Evolutionary conservation across 2,329 filamentous ascomycete genomes (phyloP), one percentile per base, ranked within the genome.

Genomic region (Xylogone sp.): DNA sequence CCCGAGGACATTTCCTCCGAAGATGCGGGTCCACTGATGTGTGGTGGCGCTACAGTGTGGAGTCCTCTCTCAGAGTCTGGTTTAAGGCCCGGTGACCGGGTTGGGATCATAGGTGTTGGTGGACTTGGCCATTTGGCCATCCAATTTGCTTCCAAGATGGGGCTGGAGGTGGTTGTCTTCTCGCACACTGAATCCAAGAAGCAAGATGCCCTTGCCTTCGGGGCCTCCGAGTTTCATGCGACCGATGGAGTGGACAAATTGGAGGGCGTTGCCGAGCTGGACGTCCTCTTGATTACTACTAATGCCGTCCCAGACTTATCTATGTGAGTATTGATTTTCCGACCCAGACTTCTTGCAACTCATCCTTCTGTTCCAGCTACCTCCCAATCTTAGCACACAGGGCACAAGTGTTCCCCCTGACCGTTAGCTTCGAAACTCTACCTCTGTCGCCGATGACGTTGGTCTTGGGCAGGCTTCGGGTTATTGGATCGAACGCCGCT

Each of bases 71-170:
- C 57, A 27, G 56, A 56, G 16, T 74, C 70, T 58, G 74, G 69
- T 12, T 55, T 52, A 3, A 64, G 62, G 46, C 51, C 60, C 21
- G 56, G 54, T 3, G 59, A 66, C 43, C 57, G 62, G 39, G 63
- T 71, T 43, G 69, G 68, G 8, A 58, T 71, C 46, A 71, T 86
- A 19, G 83, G 81, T 48, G 70, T 86, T 45, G 76, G 85, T 44
- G 83, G 83, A 24, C 70, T 85, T 2, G 82, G 82, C 1, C 82
- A 86, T 62, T 65, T 85, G 42, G 82, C 81, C 4, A 82, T 86
- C 50, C 79, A 84, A 59, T 85, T 82, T 59, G 82, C 81, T 0
- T 69, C 75, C 3, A 82, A 81, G 67, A 83, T 84, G 80, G 82
- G 82, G 10, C 82, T 75, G 61, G 69, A 78, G 29, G 77, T 84